Conservation (phyloP, 1,139 yeast genomes). For the Debaryomyces singareniensis region DNA sequence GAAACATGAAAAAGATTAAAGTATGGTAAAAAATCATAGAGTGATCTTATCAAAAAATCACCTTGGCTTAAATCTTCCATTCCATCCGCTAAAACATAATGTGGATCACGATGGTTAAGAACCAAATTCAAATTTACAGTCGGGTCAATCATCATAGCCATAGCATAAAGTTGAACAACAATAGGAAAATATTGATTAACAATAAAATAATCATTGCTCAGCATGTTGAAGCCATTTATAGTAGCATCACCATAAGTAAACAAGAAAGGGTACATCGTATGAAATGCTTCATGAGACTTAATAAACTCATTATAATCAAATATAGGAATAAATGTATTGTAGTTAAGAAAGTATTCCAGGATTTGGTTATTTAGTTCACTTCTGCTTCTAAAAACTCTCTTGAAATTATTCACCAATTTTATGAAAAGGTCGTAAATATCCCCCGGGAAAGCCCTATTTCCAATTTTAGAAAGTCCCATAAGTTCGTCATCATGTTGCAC, state of each 20-base stretch:
- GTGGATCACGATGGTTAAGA: conserved; percentile 34
- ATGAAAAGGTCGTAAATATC: conserved; percentile 43
- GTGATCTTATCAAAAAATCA: conserved; percentile 21
- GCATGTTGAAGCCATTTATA: conserved; percentile 45
- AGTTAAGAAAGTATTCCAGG: conserved; percentile 47
- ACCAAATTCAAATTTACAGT: conserved; percentile 36
- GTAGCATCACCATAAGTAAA: conserved; percentile 46
- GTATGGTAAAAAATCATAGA: conserved; percentile 43
- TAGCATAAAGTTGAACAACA: conserved; percentile 41
- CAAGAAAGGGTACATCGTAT: conserved; percentile 50
- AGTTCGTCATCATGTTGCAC: conserved; percentile 13
- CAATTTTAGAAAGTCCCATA: conserved; percentile 12
- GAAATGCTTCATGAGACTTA: conserved; percentile 51
- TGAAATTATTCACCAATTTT: conserved; percentile 41
- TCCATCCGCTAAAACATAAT: conserved; percentile 17
- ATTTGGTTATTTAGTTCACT: conserved; percentile 49
- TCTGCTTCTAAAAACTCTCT: conserved; percentile 35
- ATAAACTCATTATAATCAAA: conserved; percentile 53
- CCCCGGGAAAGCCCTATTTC: conserved; percentile 25
- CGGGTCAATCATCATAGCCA: conserved; percentile 43
- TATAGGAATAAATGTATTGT: conserved; percentile 56
- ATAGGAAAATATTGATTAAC: conserved; percentile 47
- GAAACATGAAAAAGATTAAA: conserved; percentile 41
- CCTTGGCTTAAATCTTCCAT: neutral
- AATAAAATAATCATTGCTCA: conserved; percentile 43